Base-by-base conservation (phyloP, 2,329 filamentous ascomycete species). In the Conoideocrella luteorostrata region DNA sequence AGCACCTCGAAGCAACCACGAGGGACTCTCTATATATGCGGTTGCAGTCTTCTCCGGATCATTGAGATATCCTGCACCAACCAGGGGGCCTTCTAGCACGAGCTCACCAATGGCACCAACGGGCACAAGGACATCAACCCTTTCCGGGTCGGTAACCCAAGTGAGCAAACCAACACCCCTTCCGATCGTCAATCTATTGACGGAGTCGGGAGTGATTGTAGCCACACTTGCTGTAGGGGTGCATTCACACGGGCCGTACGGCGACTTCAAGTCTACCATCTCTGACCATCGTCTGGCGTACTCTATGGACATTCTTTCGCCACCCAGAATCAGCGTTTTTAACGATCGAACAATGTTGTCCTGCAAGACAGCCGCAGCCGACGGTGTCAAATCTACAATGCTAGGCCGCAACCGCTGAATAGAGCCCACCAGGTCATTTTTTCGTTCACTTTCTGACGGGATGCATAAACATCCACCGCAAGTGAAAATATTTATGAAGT, bases 61-160 rank as follows among this genome's bases (percentile, higher is more conserved):
- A 40, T 72, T 68, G 12, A 75, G 56, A 46, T 78, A 79, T 24
- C 74, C 71, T 33, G 65, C 58, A 13, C 68, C 72, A 7, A 78
- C 65, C 2, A 68, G 63, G 1, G 72, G 72, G 1, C 69, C 68
- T 45, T 65, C 65, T 15, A 71, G 45, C 3, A 63, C 48, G 11
- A 68, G 50, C 43, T 68, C 65, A 2, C 62, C 62, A 3, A 56
- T 20, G n/a, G 18, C 21, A 11, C 33, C 33, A 5, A 21, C 10
- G 1, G 33, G 33, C 7, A 36, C 17, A 10, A 36, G 33, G 5
- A 6, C 10, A 12, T 22, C 9, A n/a, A 21, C 0, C 1, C 12
- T 36, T 13, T 21, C 17, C 5, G 33, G 18, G 33, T 36, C 33
- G 0, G 18, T 17, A 11, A 36, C 5, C 33, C 33, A 36, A n/a